Evolutionary conservation across 192 early-diverging fungal genomes (phyloP).

Genomic region (Backusella australiensis): DNA sequence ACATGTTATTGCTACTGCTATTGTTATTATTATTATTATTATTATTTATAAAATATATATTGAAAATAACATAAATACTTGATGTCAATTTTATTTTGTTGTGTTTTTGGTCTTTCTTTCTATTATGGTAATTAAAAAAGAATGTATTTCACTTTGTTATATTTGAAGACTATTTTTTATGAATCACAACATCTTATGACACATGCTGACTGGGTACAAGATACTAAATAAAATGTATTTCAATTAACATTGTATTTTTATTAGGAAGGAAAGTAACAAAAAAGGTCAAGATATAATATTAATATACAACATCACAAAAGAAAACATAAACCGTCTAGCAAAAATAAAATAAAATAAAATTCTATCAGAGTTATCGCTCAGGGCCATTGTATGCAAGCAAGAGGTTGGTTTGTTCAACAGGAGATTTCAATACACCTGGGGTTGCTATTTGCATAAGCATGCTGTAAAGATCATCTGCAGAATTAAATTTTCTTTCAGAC

Average conservation of each 20-base stretch:
- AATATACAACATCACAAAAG: not conserved
- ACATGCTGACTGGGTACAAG: too few species aligned
- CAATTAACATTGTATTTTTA: not conserved
- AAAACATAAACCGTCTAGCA: not conserved
- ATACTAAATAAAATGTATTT: too few species aligned
- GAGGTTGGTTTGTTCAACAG: not conserved
- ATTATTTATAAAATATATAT: too few species aligned
- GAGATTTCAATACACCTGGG: not conserved
- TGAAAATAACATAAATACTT: too few species aligned
- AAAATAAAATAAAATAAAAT: not conserved
- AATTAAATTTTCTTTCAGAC: slow-evolving; percentile 22
- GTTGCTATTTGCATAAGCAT: slow-evolving; percentile 18
- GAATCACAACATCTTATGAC: too few species aligned
- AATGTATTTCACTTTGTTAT: too few species aligned
- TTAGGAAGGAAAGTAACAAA: too few species aligned
- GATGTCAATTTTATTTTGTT: too few species aligned
- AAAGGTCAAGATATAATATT: not conserved
- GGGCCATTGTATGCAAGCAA: slow-evolving; percentile 13
- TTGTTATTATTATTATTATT: too few species aligned
- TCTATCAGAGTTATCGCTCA: not conserved
- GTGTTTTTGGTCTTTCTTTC: too few species aligned
- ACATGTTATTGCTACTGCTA: not conserved
- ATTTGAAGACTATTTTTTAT: too few species aligned
- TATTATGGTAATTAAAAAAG: too few species aligned
- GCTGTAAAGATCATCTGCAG: slow-evolving; percentile 32